A percentile compares a stretch with the other conserved stretches of the same genome.
Evolutionary conservation across 306 rosid species (phyloP).

Genomic region (Cyamopsis tetragonoloba): DNA sequence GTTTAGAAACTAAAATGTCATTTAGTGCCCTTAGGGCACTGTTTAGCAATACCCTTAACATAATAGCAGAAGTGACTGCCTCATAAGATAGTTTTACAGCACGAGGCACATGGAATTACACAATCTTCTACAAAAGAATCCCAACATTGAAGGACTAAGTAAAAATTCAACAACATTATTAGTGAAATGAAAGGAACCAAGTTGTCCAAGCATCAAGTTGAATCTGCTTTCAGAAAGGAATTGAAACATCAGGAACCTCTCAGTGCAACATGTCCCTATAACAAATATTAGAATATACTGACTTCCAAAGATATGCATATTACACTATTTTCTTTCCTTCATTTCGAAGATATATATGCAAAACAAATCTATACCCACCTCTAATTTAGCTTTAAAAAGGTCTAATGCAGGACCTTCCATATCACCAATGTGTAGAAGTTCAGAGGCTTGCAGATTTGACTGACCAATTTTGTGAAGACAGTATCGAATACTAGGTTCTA

Average conservation of each 20-base stretch:
- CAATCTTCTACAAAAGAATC: not conserved
- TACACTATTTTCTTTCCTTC: not conserved
- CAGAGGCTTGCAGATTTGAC: constrained; percentile 92
- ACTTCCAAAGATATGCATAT: constrained; percentile 6
- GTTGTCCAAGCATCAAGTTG: constrained; percentile 1
- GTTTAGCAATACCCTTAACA: too few relatives aligned
- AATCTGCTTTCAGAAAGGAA: not conserved
- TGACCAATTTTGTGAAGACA: constrained; percentile 90
- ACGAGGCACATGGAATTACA: not conserved
- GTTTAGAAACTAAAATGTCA: too few relatives aligned
- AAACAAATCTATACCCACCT: constrained; percentile 53
- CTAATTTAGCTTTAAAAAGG: constrained; percentile 90
- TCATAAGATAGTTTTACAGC: not conserved
- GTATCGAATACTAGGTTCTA: constrained; percentile 92
- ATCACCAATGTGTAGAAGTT: constrained; percentile 86
- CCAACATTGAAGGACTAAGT: not conserved
- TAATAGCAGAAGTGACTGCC: not conserved
- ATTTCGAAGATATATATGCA: not conserved
- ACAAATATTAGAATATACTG: constrained; percentile 12
- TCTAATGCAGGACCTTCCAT: constrained; percentile 99
- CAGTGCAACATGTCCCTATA: not conserved
- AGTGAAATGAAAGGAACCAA: not conserved
- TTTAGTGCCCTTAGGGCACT: too few relatives aligned
- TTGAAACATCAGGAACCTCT: not conserved
- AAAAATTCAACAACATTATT: not conserved